phyloP scores from a whole-genome alignment of 176 grass and related monocot species.

The Coix lacrymajobi region DNA sequence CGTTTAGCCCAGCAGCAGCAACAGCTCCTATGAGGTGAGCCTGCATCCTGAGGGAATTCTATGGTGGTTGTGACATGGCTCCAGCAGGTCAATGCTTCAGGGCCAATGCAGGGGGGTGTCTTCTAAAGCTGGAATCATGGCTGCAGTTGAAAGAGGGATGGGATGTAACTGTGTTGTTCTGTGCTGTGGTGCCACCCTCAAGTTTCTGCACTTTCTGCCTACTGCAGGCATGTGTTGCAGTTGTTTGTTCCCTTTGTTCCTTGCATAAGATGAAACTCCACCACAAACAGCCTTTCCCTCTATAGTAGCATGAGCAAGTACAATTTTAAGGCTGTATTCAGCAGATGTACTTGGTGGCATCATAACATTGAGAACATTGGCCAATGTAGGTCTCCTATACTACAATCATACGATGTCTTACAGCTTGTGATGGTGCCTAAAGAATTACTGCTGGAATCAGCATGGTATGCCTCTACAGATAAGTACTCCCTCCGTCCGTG shows the following conservation, averaged over 20 bases:
- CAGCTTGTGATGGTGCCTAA: constrained; percentile 4
- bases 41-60: constrained; percentile 24
- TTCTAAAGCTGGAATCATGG: constrained; percentile 49
- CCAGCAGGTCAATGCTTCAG: constrained; percentile 43
- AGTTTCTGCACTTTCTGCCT: constrained; percentile 11
- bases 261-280: constrained; percentile 17
- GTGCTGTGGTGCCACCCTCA: neutral
- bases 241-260: constrained; percentile 6
- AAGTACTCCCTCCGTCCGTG: too few species aligned
- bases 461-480: constrained; percentile 1
- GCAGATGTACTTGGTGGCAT: constrained; percentile 10
- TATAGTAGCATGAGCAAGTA: constrained; percentile 30
- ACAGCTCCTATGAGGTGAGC: constrained; percentile 22
- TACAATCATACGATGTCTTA: neutral
- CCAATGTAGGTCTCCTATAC: neutral
- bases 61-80: constrained; percentile 20
- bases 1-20: neutral
- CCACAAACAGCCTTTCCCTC: constrained; percentile 26
- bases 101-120: constrained; percentile 14
- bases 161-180: neutral
- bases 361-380: neutral
- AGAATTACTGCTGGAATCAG: constrained; percentile 14
- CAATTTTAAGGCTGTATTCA: constrained; percentile 1
- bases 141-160: constrained; percentile 26
- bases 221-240: constrained; percentile 33